Conservation (phyloP, 345 rosid species). For the Xanthoceras sorbifolium region DNA sequence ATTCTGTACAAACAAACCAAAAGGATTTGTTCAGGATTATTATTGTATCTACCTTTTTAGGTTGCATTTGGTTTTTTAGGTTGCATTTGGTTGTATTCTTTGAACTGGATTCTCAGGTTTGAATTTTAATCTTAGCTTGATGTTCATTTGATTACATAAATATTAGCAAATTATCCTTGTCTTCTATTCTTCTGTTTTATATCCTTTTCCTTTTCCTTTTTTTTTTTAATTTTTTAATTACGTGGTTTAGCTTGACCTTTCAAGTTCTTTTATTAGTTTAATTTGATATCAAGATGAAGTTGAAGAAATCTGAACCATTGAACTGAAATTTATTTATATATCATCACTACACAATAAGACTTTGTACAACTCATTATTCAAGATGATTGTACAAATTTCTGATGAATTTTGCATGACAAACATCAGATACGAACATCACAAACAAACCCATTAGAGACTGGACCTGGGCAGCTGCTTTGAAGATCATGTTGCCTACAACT, state of each 20-base stretch:
- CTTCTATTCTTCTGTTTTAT: background rate
- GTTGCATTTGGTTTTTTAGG: constrained; percentile 18
- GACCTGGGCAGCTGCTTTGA: constrained; percentile 14
- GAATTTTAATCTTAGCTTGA: constrained; percentile 15
- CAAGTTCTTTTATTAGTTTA: background rate
- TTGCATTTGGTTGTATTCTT: constrained; percentile 29
- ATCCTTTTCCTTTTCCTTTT: too few relatives aligned
- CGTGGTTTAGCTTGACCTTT: background rate
- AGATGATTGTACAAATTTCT: constrained; percentile 14
- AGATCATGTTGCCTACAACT: constrained; percentile 49
- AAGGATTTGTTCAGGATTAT: constrained; percentile 17
- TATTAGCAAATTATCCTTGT: background rate
- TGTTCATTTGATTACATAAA: constrained; percentile 7
- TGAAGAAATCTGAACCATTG: too few relatives aligned
- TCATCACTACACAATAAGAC: too few relatives aligned
- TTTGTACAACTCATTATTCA: constrained; percentile 18
- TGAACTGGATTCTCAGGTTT: constrained; percentile 18
- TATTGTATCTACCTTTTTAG: constrained; percentile 26
- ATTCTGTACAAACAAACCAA: constrained; percentile 29
- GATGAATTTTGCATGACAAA: constrained; percentile 15
- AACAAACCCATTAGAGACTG: constrained; percentile 35
- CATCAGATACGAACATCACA: constrained; percentile 66
- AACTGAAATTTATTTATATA: too few relatives aligned
- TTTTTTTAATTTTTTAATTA: background rate
- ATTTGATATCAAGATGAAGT: background rate